A percentile compares a stretch with the other conserved stretches of the same genome.
Evolutionary conservation across 257 asterid genomes (phyloP).

Genomic region (Solanum rostratum): DNA sequence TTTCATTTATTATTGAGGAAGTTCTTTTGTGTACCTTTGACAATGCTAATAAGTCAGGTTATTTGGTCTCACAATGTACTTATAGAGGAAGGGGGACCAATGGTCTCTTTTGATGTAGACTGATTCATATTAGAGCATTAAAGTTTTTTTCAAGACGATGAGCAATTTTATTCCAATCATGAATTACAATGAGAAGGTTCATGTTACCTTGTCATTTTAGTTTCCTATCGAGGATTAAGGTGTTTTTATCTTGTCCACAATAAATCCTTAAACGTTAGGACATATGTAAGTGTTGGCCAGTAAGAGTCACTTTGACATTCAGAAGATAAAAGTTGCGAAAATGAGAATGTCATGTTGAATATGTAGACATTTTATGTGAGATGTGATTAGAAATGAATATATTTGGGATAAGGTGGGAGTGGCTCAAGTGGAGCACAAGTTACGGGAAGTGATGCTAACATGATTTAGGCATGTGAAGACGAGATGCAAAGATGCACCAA

Average conservation of each 20-base stretch:
- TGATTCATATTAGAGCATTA: not conserved
- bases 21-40: not conserved
- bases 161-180: not conserved
- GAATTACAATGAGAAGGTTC: not conserved
- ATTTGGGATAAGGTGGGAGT: too few relatives aligned
- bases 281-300: too few relatives aligned
- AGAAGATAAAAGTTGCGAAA: too few relatives aligned
- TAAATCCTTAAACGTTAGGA: not conserved
- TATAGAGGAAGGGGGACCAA: not conserved
- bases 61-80: not conserved
- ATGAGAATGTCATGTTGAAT: too few relatives aligned
- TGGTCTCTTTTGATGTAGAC: not conserved
- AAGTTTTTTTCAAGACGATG: not conserved
- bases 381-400: too few relatives aligned
- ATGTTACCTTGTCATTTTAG: not conserved
- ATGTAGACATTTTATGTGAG: too few relatives aligned
- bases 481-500: too few relatives aligned
- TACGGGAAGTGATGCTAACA: too few relatives aligned
- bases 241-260: not conserved
- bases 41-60: slow-evolving; percentile 15
- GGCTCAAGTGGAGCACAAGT: too few relatives aligned
- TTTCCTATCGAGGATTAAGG: not conserved
- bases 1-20: not conserved
- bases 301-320: too few relatives aligned
- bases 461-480: too few relatives aligned